Base-by-base conservation (phyloP, 139 green algal genomes). In the Coccomyxa sp. region DNA sequence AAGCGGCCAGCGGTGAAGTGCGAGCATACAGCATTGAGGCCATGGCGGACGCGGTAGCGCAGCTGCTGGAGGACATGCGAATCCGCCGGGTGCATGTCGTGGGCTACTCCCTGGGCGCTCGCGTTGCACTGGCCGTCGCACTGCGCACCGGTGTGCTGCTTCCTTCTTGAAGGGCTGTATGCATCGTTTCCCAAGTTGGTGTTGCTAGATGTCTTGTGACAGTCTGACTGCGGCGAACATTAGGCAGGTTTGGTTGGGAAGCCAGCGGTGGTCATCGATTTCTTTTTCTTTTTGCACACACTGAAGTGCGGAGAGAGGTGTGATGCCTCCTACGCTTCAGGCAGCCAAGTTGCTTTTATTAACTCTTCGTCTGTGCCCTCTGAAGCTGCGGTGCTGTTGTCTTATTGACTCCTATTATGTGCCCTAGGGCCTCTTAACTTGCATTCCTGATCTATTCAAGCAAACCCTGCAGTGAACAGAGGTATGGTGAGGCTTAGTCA, bases 41-140 rank as follows among this genome's bases (percentile, higher is more conserved):
- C 0, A 82, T 83, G 13, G 87, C 90, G 4, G 85, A 77, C 28
- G 88, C 86, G 10, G 74, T 93, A 60, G 82, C 81, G 4, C 83
- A 77, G 15, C 75, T 88, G 23, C 67, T 94, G 51, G 81, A 82
- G 9, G 25, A 79, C 75, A 45, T 58, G 45, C 38, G 81, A 31
- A 71, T 85, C 45, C 60, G 67, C 13, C 80, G 85, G 23, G 1
- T 82, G 57, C 63, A 88, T 32, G 63, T 98, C 28, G 91, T 96
- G 60, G 95, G 93, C 13, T 98, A 98, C 89, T 96, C 92, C 25
- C 83, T 97, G 83, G 95, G 95, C 13, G 95, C 89, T 0, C 83
- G 95, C 11, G 85, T 97, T 30, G 93, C 93, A 17, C 81, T 96
- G 74, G 76, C 90, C 59, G 25, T 94, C 21, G 76, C 77, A 4